phyloP scores from a whole-genome alignment of 257 asterid genomes.

The Eucommia ulmoides region DNA sequence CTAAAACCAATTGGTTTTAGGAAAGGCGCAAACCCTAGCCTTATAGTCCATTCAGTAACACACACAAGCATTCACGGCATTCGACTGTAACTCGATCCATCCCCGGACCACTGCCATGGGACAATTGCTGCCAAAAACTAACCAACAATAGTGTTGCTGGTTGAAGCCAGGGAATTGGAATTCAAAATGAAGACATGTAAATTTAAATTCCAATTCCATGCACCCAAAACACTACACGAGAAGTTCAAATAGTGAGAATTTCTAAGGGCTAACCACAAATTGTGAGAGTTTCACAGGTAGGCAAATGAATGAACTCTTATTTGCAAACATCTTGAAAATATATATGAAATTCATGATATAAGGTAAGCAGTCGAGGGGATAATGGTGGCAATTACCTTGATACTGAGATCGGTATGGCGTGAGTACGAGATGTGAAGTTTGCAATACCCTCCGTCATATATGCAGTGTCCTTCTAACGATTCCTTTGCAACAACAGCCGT shows the following conservation, averaged over 20 bases:
- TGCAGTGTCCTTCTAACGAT: conserved; percentile 94
- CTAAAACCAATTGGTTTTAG: too few species aligned
- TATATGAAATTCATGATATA: background rate
- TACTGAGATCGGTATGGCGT: conserved; percentile 95
- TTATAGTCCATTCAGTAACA: too few species aligned
- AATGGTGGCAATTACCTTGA: conserved; percentile 58
- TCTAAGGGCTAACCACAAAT: background rate
- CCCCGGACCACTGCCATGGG: too few species aligned
- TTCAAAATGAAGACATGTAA: too few species aligned
- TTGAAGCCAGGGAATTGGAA: too few species aligned
- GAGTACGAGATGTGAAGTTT: conserved; percentile 94
- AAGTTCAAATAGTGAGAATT: background rate
- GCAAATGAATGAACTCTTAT: background rate
- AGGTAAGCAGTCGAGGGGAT: background rate
- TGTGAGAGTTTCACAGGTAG: too few species aligned
- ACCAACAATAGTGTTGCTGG: too few species aligned
- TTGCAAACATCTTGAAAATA: background rate
- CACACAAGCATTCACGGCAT: too few species aligned
- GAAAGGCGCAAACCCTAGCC: too few species aligned
- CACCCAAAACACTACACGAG: background rate
- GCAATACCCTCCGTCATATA: conserved; percentile 97
- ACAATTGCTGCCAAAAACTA: too few species aligned
- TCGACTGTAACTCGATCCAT: too few species aligned
- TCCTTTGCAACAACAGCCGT: conserved; percentile 94
- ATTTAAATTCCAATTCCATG: too few species aligned